phyloP scores from a whole-genome alignment of 192 early-diverging fungal genomes.

The Dissophora globulifera region DNA sequence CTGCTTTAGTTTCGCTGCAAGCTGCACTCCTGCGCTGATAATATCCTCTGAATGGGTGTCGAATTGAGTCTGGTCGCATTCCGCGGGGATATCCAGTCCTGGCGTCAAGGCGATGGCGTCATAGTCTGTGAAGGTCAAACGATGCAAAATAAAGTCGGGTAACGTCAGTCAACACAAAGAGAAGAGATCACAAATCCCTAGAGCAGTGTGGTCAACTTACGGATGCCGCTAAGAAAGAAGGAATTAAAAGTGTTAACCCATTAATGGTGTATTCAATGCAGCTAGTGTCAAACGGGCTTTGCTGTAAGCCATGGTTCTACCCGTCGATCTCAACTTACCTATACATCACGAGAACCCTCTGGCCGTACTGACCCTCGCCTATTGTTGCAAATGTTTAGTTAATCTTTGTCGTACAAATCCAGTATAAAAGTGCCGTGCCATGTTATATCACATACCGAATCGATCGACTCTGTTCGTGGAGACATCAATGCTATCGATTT shows the following conservation, averaged over 20 bases:
- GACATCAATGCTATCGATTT: constrained; percentile 84
- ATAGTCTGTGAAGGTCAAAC: constrained; percentile 63
- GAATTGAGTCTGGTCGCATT: constrained; percentile 83
- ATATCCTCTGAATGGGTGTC: constrained; percentile 42
- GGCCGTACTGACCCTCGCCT: constrained; percentile 65
- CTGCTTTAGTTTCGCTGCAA: constrained; percentile 58
- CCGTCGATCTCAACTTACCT: constrained; percentile 30
- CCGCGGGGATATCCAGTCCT: constrained; percentile 55
- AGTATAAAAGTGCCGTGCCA: background rate
- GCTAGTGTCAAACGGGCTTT: too few species aligned
- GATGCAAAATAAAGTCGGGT: background rate
- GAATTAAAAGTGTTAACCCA: background rate
- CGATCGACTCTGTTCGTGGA: constrained; percentile 72
- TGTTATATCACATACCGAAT: constrained; percentile 65
- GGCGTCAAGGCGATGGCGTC: constrained; percentile 81
- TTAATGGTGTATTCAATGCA: too few species aligned
- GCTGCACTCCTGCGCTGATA: constrained; percentile 44
- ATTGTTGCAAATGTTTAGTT: background rate
- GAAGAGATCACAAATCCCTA: background rate
- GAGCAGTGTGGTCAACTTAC: constrained; percentile 37
- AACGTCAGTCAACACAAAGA: background rate
- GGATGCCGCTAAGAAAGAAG: constrained; percentile 61
- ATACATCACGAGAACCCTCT: constrained; percentile 63
- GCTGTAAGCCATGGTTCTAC: too few species aligned
- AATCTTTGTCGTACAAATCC: too few species aligned